Evolutionary conservation across 2,329 filamentous ascomycete genomes (phyloP), one percentile per base, ranked within the genome.

Genomic region (Colletotrichum navitas): DNA sequence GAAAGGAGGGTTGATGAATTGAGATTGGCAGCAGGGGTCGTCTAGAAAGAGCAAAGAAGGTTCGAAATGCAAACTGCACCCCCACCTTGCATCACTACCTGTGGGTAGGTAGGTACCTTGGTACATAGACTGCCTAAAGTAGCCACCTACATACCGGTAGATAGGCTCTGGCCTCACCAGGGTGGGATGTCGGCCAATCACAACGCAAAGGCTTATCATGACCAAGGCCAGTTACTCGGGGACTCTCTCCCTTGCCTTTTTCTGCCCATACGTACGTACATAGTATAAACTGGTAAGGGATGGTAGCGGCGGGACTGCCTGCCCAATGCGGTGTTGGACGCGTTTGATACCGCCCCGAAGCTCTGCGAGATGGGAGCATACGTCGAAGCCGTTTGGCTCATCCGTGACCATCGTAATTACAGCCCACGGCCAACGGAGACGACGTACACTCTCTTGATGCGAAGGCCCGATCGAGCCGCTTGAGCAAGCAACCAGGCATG

Each of bases 21-120:
- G 26, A 47, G 45, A 65, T 52, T 24, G 26, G n/a, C 39, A 29
- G 24, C 68, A 68, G 58, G 54, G 64, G 59, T 55, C 24, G 52
- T 54, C 18, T 24, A 64, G 32, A 68, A 71, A 49, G 58, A 68
- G 68, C 51, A 71, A 71, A 68, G 52, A 71, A 55, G 51, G 65
- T 60, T 64, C 45, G 47, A 69, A 71, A 34, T 43, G 26, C 49
- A 21, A 41, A 64, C 21, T 41, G 52, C 26, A 59, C 65, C 65
- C 68, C 68, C 68, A 60, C 59, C 45, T 29, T 26, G 34, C 55
- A 62, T 63, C 66, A 21, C 14, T 2, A 45, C 43, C 10, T 14
- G 3, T n/a, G n/a, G 16, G 12, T n/a, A 45, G 7, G 7, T 45
- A 43, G 5, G 41, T 21, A 43, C 39, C 10, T 3, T 18, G 16